Conservation (phyloP, 306 rosid species). For the Prunus kanzakura region DNA sequence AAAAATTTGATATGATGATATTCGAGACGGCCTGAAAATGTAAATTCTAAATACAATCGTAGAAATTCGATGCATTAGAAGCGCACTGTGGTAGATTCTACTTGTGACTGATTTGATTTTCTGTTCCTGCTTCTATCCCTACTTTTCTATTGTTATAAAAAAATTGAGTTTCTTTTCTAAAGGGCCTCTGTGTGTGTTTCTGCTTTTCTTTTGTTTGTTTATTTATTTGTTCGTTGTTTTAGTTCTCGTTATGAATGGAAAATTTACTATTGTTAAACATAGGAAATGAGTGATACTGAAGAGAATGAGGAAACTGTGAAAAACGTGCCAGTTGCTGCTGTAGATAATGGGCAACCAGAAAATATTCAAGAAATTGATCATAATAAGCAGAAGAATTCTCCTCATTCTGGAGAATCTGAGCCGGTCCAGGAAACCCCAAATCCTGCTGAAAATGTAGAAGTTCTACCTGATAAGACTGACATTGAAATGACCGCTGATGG, state of each 20-base stretch:
- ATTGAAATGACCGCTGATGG: slow-evolving; percentile 14
- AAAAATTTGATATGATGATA: neutral
- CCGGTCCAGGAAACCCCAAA: slow-evolving; percentile 22
- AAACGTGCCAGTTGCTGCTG: slow-evolving; percentile 13
- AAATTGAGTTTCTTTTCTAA: too few species aligned
- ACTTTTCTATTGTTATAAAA: neutral
- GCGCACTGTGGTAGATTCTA: neutral
- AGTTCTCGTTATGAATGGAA: too few species aligned
- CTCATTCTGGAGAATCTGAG: slow-evolving; percentile 28
- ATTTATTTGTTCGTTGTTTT: neutral
- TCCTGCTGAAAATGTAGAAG: slow-evolving; percentile 26
- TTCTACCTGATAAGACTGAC: neutral
- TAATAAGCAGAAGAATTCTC: slow-evolving; percentile 16
- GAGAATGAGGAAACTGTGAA: slow-evolving; percentile 40
- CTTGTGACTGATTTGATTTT: neutral
- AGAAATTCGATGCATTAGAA: neutral
- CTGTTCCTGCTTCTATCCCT: neutral
- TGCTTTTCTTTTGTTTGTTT: neutral
- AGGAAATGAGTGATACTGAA: slow-evolving; percentile 59
- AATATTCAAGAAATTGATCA: neutral
- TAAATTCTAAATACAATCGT: neutral
- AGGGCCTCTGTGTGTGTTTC: neutral
- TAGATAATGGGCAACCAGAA: slow-evolving; percentile 18
- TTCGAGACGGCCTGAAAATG: neutral
- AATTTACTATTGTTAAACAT: neutral